A percentile compares a stretch with the other conserved stretches of the same genome.
These are phyloP conservation scores for Lathyrus tuberosus DNA, from an alignment of 306 rosid genomes.

Conservation along the genomic window DNA sequence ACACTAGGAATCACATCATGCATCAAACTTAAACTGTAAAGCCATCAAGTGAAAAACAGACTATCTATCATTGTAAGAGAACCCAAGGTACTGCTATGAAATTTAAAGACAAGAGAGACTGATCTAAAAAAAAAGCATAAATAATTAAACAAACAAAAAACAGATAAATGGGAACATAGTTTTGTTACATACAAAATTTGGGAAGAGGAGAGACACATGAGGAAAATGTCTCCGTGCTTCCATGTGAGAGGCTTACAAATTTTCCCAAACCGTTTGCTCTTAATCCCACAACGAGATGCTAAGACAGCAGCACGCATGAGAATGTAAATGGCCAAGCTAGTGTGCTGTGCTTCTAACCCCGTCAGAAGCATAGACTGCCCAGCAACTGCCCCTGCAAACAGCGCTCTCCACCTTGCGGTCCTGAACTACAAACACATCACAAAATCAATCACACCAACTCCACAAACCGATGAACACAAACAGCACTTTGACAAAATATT, in stretches of 20 bases:
- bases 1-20: conserved; percentile 12
- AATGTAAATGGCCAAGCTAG: conserved; percentile 88
- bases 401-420: conserved; percentile 93
- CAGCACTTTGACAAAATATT: not conserved
- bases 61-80: not conserved
- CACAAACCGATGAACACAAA: conserved; percentile 9
- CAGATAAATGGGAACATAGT: not conserved
- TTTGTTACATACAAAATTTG: conserved; percentile 78
- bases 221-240: conserved; percentile 94
- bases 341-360: conserved; percentile 82
- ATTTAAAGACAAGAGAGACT: conserved; percentile 16
- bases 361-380: conserved; percentile 94
- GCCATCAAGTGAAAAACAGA: conserved; percentile 15
- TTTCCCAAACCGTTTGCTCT: conserved; percentile 83
- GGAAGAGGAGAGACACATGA: conserved; percentile 93
- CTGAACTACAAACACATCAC: conserved; percentile 63
- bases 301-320: conserved; percentile 93
- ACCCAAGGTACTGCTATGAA: not conserved
- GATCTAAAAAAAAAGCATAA: not conserved
- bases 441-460: conserved; percentile 38
- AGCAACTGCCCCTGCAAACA: conserved; percentile 91
- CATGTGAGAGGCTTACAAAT: conserved; percentile 95
- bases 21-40: conserved; percentile 11
- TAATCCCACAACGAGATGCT: conserved; percentile 93
- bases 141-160: not conserved